Conservation (phyloP, 169 alveolate genomes). For the Plasmodium fragile region DNA sequence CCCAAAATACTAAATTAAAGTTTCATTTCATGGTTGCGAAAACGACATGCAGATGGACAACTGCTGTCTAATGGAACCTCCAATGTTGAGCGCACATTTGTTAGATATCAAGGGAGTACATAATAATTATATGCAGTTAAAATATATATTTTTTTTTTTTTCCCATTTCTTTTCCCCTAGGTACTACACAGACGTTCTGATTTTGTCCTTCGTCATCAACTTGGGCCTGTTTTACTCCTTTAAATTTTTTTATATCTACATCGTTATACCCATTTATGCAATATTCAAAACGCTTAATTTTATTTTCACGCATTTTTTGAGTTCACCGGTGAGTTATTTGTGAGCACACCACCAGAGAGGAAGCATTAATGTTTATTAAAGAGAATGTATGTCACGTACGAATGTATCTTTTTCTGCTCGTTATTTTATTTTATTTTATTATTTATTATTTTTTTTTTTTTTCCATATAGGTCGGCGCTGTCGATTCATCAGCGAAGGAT, state of each 20-base stretch:
- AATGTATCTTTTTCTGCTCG: neutral
- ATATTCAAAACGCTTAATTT: constrained; percentile 36
- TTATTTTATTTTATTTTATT: neutral
- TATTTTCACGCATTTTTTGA: constrained; percentile 37
- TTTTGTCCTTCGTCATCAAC: constrained; percentile 57
- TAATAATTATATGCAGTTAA: constrained; percentile 3
- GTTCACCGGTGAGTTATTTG: constrained; percentile 60
- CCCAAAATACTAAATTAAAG: neutral
- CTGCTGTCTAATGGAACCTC: neutral
- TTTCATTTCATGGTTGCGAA: neutral
- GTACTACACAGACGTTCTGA: constrained; percentile 63
- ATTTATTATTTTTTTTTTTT: constrained; percentile 14
- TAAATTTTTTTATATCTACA: constrained; percentile 66
- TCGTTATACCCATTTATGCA: constrained; percentile 67
- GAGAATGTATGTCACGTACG: neutral
- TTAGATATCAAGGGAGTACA: neutral
- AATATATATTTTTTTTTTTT: neutral
- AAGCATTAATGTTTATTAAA: neutral
- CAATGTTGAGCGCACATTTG: neutral
- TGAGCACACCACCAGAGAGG: neutral
- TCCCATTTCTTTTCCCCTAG: constrained; percentile 13
- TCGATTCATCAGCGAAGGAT: constrained; percentile 2
- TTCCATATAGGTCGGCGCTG: constrained; percentile 13
- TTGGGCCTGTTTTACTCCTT: constrained; percentile 63
- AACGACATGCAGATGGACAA: neutral